A percentile compares a stretch with the other conserved stretches of the same genome.
Conservation (phyloP, 176 grass and related monocot genomes). For the Pharus latifolius region DNA sequence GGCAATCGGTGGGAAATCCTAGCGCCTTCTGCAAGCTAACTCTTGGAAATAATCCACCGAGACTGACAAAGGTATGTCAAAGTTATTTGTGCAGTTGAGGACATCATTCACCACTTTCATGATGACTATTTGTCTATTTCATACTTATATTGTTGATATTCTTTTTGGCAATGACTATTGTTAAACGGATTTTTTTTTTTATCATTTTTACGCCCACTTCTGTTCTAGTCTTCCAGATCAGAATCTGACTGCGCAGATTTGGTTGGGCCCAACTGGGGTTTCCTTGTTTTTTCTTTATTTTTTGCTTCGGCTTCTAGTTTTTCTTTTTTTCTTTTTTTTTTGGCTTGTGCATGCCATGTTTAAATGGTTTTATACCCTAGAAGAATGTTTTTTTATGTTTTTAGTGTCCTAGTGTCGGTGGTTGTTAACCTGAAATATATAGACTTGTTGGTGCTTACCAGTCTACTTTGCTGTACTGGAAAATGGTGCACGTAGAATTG, state of each 20-base stretch:
- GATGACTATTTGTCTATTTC: background rate
- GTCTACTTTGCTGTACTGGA: background rate
- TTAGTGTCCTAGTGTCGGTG: background rate
- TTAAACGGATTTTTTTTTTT: background rate
- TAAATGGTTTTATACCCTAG: no score
- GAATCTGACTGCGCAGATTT: background rate
- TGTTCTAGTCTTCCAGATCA: background rate
- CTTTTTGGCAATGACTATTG: background rate
- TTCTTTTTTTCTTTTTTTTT: background rate
- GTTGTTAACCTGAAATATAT: background rate
- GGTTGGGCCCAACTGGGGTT: background rate
- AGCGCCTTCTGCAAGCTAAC: slow-evolving; percentile 98
- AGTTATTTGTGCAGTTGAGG: background rate
- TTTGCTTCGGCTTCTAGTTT: background rate
- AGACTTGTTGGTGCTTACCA: background rate
- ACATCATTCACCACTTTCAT: background rate
- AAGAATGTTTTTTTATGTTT: no score
- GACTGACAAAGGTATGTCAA: slow-evolving; percentile 75
- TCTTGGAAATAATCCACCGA: slow-evolving; percentile 86
- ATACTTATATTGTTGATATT: background rate
- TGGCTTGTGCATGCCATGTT: background rate
- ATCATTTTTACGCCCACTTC: background rate
- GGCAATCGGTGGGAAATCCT: slow-evolving; percentile 93
- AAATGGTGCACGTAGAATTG: background rate
- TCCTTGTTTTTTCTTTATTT: background rate